A percentile compares a stretch with the other conserved stretches of the same genome.
Evolutionary conservation across 306 rosid species (phyloP).

Genomic region (Quercus dentata): DNA sequence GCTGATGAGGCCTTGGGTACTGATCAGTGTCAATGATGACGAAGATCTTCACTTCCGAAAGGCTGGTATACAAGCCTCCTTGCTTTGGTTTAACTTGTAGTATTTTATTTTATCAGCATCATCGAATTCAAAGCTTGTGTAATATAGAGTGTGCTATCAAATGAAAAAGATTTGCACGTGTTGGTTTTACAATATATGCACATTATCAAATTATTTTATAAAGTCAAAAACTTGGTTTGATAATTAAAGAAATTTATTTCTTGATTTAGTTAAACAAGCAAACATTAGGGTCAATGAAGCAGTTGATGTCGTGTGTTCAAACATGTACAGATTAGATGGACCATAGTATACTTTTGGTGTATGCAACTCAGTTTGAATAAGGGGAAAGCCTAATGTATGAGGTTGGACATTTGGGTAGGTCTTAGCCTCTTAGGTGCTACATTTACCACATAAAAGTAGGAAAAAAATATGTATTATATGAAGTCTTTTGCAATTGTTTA

Average conservation of each 20-base stretch:
- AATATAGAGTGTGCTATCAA: not conserved
- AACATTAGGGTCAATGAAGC: not conserved
- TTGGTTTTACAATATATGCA: not conserved
- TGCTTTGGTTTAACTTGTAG: not conserved
- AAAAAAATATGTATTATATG: not conserved
- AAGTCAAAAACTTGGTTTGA: not conserved
- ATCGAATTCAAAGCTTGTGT: not conserved
- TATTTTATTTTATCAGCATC: not conserved
- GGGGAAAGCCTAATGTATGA: not conserved
- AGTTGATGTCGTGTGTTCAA: not conserved
- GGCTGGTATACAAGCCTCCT: constrained; percentile 45
- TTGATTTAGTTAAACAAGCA: not conserved
- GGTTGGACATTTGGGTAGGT: not conserved
- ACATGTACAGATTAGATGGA: not conserved
- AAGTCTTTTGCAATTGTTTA: not conserved
- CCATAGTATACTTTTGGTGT: not conserved
- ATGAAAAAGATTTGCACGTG: not conserved
- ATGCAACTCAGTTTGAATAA: not conserved
- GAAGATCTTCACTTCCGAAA: constrained; percentile 92
- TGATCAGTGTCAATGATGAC: constrained; percentile 53
- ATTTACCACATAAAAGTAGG: not conserved
- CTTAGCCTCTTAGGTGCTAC: not conserved
- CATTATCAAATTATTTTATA: not conserved
- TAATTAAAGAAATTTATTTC: not conserved
- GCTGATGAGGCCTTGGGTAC: constrained; percentile 73